Percentiles rank a stretch among this genome's conserved stretches.
Evolutionary conservation across 805 yeast species (phyloP).

Genomic region (Helenozyma baotianmanensis): DNA sequence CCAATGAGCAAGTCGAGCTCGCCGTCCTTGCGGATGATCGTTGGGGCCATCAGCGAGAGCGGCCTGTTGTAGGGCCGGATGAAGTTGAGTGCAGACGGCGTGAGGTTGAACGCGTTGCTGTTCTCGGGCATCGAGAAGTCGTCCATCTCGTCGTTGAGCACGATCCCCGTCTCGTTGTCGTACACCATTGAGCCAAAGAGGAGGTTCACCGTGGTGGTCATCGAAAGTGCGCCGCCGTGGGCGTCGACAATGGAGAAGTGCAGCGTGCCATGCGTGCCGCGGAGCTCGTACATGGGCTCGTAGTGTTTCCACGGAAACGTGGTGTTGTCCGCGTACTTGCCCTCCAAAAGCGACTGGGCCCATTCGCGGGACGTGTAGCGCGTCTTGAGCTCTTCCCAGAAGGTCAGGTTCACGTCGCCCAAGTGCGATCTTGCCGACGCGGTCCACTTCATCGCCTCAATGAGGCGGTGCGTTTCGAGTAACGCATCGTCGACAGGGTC

Average conservation of each 20-base stretch:
- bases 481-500: slow-evolving; percentile 14
- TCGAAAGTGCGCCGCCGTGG: slow-evolving; percentile 70
- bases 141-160: slow-evolving; percentile 90
- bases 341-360: slow-evolving; percentile 45
- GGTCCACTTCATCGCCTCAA: slow-evolving; percentile 94
- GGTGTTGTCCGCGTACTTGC: slow-evolving; percentile 46
- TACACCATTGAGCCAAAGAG: slow-evolving; percentile 79
- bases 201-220: slow-evolving; percentile 86
- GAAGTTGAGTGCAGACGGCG: slow-evolving; percentile 77
- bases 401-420: slow-evolving; percentile 56
- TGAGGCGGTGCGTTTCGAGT: slow-evolving; percentile 56
- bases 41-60: slow-evolving; percentile 76
- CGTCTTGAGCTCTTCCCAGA: slow-evolving; percentile 23
- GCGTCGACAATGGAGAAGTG: slow-evolving; percentile 78
- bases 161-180: slow-evolving; percentile 76
- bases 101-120: slow-evolving; percentile 72
- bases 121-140: slow-evolving; percentile 76
- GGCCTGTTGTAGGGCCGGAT: slow-evolving; percentile 78
- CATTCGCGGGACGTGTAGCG: slow-evolving; percentile 51
- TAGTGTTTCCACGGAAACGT: slow-evolving; percentile 73
- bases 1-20: slow-evolving; percentile 59
- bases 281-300: slow-evolving; percentile 70
- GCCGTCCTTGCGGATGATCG: slow-evolving; percentile 39
- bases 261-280: slow-evolving; percentile 87
- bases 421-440: slow-evolving; percentile 79